These are phyloP conservation scores for Strigomonas galati DNA, from an alignment of 208 protist genomes.

Conservation along the genomic window DNA sequence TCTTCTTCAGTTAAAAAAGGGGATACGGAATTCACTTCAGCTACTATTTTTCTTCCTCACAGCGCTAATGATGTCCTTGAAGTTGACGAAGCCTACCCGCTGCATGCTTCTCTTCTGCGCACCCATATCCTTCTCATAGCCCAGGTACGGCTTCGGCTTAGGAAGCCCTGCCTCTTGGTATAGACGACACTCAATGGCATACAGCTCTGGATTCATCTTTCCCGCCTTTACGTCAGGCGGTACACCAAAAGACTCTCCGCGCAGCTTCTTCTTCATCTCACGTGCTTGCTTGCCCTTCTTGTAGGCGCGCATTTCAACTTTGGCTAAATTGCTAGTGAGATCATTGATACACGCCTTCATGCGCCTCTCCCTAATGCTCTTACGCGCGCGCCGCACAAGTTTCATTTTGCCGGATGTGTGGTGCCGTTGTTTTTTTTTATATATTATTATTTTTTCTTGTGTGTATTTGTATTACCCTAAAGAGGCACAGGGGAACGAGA, in stretches of 20 bases:
- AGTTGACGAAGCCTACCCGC: constrained; percentile 72
- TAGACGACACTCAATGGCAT: constrained; percentile 81
- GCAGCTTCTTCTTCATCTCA: constrained; percentile 27
- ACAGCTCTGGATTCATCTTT: constrained; percentile 75
- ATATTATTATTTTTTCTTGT: constrained; percentile 3
- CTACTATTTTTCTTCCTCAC: constrained; percentile 30
- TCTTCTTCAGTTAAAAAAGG: constrained; percentile 9
- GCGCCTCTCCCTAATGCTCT: constrained; percentile 82
- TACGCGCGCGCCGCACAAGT: constrained; percentile 78
- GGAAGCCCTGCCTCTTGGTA: constrained; percentile 73
- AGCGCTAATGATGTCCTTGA: constrained; percentile 47
- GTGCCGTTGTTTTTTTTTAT: neutral
- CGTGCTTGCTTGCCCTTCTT: constrained; percentile 47
- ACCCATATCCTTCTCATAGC: constrained; percentile 29
- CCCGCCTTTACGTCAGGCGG: constrained; percentile 58
- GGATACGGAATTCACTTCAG: constrained; percentile 3
- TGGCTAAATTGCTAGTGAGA: constrained; percentile 70
- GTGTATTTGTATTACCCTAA: neutral
- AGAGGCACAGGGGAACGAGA: neutral
- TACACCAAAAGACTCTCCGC: constrained; percentile 31
- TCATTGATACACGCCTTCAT: constrained; percentile 89
- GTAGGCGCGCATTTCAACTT: constrained; percentile 82
- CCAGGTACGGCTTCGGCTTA: constrained; percentile 59
- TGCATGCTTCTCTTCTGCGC: constrained; percentile 27
- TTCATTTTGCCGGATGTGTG: constrained; percentile 50